Evolutionary conservation across 2,329 filamentous ascomycete species (phyloP).

Genomic region (Diaporthe aspalathi): DNA sequence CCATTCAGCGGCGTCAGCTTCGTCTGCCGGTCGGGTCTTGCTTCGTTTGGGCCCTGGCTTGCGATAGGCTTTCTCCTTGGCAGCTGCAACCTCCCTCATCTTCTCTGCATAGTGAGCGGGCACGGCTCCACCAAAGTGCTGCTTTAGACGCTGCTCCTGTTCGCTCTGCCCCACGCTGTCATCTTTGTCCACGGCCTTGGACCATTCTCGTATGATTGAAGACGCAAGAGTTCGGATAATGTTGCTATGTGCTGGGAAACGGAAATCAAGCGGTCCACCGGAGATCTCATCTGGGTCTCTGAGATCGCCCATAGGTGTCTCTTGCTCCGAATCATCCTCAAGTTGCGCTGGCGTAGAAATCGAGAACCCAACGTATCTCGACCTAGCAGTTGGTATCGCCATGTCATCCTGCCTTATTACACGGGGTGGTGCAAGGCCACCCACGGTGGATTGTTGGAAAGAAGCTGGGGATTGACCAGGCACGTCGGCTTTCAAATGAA

Average conservation of each 20-base stretch:
- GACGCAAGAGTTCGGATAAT: conserved; percentile 12
- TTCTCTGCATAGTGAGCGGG: conserved; percentile 32
- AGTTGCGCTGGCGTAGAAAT: background rate
- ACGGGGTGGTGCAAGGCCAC: conserved; percentile 31
- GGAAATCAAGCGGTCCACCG: conserved; percentile 7
- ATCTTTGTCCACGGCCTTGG: conserved; percentile 30
- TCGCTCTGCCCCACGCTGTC: conserved; percentile 32
- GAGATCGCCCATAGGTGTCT: conserved; percentile 31
- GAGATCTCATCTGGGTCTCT: conserved; percentile 32
- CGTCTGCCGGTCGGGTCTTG: conserved; percentile 56
- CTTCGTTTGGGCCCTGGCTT: conserved; percentile 49
- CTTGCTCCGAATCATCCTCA: conserved; percentile 13
- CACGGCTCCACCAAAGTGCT: conserved; percentile 31
- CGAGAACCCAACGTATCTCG: conserved; percentile 32
- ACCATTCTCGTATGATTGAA: conserved; percentile 35
- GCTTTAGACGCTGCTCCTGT: conserved; percentile 34
- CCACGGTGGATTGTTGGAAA: conserved; percentile 5
- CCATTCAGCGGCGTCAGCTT: conserved; percentile 62
- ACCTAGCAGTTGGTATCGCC: conserved; percentile 14
- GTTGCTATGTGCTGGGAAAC: conserved; percentile 16
- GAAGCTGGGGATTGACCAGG: background rate
- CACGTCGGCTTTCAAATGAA: conserved; percentile 1
- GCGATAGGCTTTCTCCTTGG: conserved; percentile 36
- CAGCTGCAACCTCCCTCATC: conserved; percentile 27
- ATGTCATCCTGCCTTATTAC: conserved; percentile 35